Base-by-base conservation (phyloP, 2,329 filamentous ascomycete genomes). In the Cercospora brassicicola region DNA sequence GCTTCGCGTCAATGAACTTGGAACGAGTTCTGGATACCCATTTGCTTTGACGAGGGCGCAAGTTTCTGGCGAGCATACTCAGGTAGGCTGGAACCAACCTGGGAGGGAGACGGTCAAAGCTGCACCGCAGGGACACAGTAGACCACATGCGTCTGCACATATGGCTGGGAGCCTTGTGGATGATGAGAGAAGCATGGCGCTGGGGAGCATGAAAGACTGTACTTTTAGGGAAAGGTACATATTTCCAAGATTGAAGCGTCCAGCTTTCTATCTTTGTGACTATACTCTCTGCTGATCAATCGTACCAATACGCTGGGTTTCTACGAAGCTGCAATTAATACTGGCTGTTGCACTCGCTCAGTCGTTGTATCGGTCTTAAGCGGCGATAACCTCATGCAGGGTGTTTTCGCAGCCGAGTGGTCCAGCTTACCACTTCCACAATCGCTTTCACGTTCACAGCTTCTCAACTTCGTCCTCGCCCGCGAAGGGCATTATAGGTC, bases 21-120 rank as follows among this genome's bases (percentile, higher is more conserved):
- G 26, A 23, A 65, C 65, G 62, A 65, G 69, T 65, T 71, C 67
- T 67, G 69, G 62, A 69, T 69, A 69, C 67, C 67, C 67, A 69
- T 67, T 69, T 71, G 69, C 60, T 67, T 66, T 67, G 66, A 57
- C 48, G 18, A 56, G 45, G 30, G 62, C 62, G 51, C 20, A 45
- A 33, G 23, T 42, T 33, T 63, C 55, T 11, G 15, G 57, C 31
- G 36, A 26, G 36, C 30, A 39, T 39, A 55, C 11, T 53, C 7
- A 48, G 28, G 3, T 48, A 30, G 45, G 53, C 61, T 55, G 61
- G 61, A 39, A 31, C 30, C 23, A 28, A 42, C n/a, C 28, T 13
- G 5, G 10, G 7, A 26, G 39, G 61, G 33, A 33, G 18, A 45
- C 33, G 45, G 28, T 28, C 13, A n/a, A 51, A n/a, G 61, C 61